A percentile compares a stretch with the other conserved stretches of the same genome.
Conservation (phyloP, 2,329 filamentous ascomycete genomes). For the Colletotrichum eremochloae region DNA sequence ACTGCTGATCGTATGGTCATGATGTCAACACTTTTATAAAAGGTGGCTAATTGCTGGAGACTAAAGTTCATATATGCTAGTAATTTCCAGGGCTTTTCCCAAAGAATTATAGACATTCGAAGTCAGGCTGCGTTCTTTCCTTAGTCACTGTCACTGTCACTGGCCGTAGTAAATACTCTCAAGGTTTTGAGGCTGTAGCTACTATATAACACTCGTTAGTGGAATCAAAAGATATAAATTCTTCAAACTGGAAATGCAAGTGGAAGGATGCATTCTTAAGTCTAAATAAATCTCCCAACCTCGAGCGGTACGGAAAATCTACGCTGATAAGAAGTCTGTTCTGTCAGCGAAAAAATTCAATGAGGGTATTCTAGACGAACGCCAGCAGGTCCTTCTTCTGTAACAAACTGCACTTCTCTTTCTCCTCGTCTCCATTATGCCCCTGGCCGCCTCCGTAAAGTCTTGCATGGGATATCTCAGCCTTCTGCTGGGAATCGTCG, state of each 20-base stretch:
- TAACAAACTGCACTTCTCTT: conserved; percentile 1
- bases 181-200: not conserved
- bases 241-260: not conserved
- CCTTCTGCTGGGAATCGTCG: not conserved
- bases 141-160: not conserved
- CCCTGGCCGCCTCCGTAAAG: not conserved
- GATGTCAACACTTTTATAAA: too few species aligned
- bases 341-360: not conserved
- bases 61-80: not conserved
- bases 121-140: not conserved
- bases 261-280: too few species aligned
- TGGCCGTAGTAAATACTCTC: not conserved
- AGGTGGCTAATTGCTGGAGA: too few species aligned
- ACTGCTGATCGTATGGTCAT: too few species aligned
- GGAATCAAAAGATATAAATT: not conserved
- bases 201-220: too few species aligned
- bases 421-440: not conserved
- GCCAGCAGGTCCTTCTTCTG: conserved; percentile 31
- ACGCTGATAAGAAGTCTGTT: not conserved
- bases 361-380: conserved; percentile 7
- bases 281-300: not conserved
- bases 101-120: not conserved
- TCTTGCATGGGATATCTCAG: not conserved
- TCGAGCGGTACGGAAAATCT: not conserved
- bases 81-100: not conserved